phyloP scores from a whole-genome alignment of 2,329 filamentous ascomycete genomes.

The Xylariaceae sp. region DNA sequence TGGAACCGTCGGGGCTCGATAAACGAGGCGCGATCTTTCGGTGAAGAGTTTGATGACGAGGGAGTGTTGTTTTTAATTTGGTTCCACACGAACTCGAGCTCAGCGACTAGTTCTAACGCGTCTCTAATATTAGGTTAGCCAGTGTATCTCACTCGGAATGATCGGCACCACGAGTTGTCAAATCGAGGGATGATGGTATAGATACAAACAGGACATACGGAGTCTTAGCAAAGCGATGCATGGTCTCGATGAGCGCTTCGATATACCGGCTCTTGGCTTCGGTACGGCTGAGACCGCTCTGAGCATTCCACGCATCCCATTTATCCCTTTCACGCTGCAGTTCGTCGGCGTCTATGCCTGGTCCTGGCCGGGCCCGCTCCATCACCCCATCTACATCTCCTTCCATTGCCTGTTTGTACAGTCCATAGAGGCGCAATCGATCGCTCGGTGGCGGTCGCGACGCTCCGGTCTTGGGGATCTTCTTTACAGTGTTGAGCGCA shows the following conservation, averaged over 20 bases:
- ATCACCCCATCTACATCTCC: constrained; percentile 95
- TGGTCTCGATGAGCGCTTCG: constrained; percentile 90
- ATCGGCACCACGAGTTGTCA: neutral
- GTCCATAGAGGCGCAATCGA: constrained; percentile 89
- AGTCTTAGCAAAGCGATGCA: constrained; percentile 94
- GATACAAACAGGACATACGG: constrained; percentile 55
- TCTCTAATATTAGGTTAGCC: constrained; percentile 56
- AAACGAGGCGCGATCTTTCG: constrained; percentile 49
- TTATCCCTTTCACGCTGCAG: constrained; percentile 67
- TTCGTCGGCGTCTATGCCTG: constrained; percentile 57
- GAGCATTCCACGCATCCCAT: constrained; percentile 95
- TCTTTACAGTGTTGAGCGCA: constrained; percentile 98
- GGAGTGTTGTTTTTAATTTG: constrained; percentile 89
- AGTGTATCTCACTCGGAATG: neutral
- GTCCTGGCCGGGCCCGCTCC: constrained; percentile 70
- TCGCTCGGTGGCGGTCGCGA: constrained; percentile 84
- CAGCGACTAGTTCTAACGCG: constrained; percentile 83
- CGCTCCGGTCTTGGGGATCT: constrained; percentile 91
- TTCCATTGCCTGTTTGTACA: constrained; percentile 99
- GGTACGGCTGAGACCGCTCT: constrained; percentile 81
- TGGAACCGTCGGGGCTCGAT: constrained; percentile 52
- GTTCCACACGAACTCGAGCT: constrained; percentile 99
- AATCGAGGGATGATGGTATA: neutral
- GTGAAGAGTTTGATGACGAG: constrained; percentile 64
- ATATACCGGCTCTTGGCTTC: constrained; percentile 96